A percentile compares a stretch with the other conserved stretches of the same genome.
These are phyloP conservation scores for Pneumocystis murina DNA, from an alignment of 1,139 yeast genomes.

Conservation along the genomic window DNA sequence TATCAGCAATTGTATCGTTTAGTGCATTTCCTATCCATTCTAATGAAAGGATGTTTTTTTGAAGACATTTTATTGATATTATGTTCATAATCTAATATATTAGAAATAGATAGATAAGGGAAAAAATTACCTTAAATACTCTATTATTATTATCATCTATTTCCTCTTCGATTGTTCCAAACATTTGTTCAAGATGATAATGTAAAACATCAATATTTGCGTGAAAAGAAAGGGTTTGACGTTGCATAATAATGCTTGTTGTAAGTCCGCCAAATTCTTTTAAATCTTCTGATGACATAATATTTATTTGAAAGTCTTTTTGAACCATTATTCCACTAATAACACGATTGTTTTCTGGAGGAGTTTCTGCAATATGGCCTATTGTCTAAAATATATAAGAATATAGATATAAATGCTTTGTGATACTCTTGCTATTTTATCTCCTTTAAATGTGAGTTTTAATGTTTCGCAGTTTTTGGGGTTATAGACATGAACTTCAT, in stretches of 20 bases:
- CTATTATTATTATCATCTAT: constrained; percentile 34
- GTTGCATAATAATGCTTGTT: constrained; percentile 70
- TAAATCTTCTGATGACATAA: constrained; percentile 70
- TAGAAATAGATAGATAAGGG: constrained; percentile 10
- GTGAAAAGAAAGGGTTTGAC: constrained; percentile 60
- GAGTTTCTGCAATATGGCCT: constrained; percentile 18
- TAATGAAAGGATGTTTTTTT: constrained; percentile 22
- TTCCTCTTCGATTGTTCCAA: constrained; percentile 63
- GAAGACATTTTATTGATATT: constrained; percentile 37
- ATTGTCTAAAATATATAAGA: constrained; percentile 8
- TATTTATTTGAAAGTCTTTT: constrained; percentile 72
- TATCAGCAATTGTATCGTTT: constrained; percentile 89
- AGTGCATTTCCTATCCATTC: constrained; percentile 87
- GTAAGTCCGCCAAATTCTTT: constrained; percentile 80
- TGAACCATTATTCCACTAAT: constrained; percentile 84
- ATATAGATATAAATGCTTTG: constrained; percentile 50
- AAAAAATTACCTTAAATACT: constrained; percentile 1
- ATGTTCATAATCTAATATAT: constrained; percentile 25
- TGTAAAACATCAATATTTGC: constrained; percentile 67
- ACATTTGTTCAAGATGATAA: constrained; percentile 93
- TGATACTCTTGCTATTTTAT: constrained; percentile 64
- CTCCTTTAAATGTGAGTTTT: constrained; percentile 61
- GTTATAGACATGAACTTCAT: constrained; percentile 82
- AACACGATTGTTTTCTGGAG: constrained; percentile 29
- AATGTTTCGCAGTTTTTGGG: constrained; percentile 85